Percentiles rank a stretch among this genome's conserved stretches.
Conservation (phyloP, 2,329 filamentous ascomycete genomes). For the Simplicillium sp. region DNA sequence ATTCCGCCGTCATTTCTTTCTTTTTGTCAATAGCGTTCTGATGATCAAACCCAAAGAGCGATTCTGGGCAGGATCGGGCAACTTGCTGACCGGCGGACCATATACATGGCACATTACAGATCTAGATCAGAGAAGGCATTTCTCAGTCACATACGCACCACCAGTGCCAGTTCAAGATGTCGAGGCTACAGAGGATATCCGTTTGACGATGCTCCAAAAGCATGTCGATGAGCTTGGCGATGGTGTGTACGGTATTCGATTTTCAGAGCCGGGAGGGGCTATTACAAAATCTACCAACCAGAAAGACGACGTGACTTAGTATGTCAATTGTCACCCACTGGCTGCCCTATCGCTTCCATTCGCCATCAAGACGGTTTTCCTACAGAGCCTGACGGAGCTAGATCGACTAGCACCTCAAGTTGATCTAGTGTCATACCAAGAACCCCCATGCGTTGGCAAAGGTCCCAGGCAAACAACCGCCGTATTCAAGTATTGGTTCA, state of each 20-base stretch:
- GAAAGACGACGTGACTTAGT: constrained; percentile 16
- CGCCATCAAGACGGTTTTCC: constrained; percentile 10
- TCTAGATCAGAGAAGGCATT: constrained; percentile 5
- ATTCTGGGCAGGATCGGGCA: constrained; percentile 4
- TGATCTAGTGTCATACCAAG: constrained; percentile 15
- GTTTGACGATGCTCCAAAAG: constrained; percentile 1
- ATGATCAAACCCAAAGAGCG: constrained; percentile 3
- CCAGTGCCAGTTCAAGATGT: constrained; percentile 1
- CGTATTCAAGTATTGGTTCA: constrained; percentile 23
- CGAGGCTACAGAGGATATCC: constrained; percentile 3
- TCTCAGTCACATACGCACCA: constrained; percentile 3
- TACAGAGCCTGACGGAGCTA: constrained; percentile 15
- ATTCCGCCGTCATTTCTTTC: no score
- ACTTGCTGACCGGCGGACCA: constrained; percentile 1
- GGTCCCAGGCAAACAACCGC: constrained; percentile 5
- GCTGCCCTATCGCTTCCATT: constrained; percentile 8
- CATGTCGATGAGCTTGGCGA: constrained; percentile 3
- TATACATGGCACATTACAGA: constrained; percentile 5
- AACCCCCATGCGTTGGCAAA: constrained; percentile 7
- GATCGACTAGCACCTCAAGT: constrained; percentile 15
- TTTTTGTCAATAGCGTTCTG: no score
- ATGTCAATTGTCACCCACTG: constrained; percentile 10
- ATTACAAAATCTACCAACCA: constrained; percentile 12
- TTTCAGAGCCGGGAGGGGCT: constrained; percentile 2
- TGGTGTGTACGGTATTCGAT: constrained; percentile 2